These are phyloP conservation scores for Letharia lupina DNA, from an alignment of 495 filamentous ascomycete genomes.

Conservation along the genomic window DNA sequence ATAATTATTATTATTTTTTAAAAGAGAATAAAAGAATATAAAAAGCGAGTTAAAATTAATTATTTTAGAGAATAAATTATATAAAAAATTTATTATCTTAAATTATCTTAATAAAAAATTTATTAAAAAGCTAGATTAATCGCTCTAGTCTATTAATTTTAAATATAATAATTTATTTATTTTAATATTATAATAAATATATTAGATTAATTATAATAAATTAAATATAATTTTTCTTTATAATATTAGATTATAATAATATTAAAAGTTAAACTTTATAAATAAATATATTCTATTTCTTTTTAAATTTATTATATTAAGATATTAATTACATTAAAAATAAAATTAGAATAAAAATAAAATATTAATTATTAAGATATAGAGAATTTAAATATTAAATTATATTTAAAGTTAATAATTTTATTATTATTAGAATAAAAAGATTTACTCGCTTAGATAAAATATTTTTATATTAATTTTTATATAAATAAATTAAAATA, in stretches of 20 bases:
- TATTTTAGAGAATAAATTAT: neutral
- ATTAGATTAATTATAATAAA: neutral
- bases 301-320: no score
- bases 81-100: neutral
- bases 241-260: neutral
- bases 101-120: neutral
- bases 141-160: no score
- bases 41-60: neutral
- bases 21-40: neutral
- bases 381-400: no score
- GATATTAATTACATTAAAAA: no score
- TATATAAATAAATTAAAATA: neutral
- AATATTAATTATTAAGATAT: no score
- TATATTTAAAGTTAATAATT: neutral
- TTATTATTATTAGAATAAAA: neutral
- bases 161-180: no score
- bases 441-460: neutral
- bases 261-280: neutral
- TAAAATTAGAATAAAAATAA: no score
- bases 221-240: neutral
- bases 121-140: no score
- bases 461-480: neutral
- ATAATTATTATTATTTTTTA: neutral
- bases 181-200: no score
- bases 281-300: neutral